These are phyloP conservation scores for Tricholoma saponaceum DNA, from an alignment of 768 basidiomycete genomes.

Conservation along the genomic window DNA sequence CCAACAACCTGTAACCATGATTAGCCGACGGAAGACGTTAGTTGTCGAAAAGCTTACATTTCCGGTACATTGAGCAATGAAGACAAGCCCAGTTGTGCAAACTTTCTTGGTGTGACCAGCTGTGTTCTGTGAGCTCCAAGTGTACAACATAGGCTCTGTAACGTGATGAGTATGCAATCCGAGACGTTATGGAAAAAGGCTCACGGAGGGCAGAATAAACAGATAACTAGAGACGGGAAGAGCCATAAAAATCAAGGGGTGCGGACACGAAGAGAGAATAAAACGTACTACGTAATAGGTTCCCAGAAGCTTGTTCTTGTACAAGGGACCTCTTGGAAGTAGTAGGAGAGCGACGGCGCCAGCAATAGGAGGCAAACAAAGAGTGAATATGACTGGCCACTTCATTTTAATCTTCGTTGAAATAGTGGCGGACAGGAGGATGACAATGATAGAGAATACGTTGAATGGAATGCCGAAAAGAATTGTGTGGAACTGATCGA, in stretches of 20 bases:
- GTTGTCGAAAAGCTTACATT: slow-evolving; percentile 25
- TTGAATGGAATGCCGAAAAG: slow-evolving; percentile 48
- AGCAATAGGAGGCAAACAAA: slow-evolving; percentile 35
- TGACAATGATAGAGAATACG: slow-evolving; percentile 36
- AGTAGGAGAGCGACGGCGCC: slow-evolving; percentile 30
- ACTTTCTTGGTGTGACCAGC: slow-evolving; percentile 40
- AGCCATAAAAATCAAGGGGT: neutral
- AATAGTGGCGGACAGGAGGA: slow-evolving; percentile 29
- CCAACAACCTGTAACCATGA: slow-evolving; percentile 25
- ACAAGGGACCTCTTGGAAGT: slow-evolving; percentile 26
- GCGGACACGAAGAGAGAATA: neutral
- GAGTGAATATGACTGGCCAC: slow-evolving; percentile 32
- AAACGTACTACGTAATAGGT: slow-evolving; percentile 36
- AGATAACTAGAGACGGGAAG: slow-evolving; percentile 20
- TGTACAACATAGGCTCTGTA: slow-evolving; percentile 36
- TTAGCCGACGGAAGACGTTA: neutral
- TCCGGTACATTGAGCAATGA: slow-evolving; percentile 42
- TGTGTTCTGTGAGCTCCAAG: slow-evolving; percentile 38
- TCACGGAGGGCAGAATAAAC: slow-evolving; percentile 32
- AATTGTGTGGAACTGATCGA: slow-evolving; percentile 36
- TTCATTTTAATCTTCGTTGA: slow-evolving; percentile 36
- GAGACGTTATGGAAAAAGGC: neutral
- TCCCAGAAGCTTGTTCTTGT: slow-evolving; percentile 27
- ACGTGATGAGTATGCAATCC: neutral
- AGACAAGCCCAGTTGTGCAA: slow-evolving; percentile 38